Base-by-base conservation (phyloP, 2,329 filamentous ascomycete species). In the Apiospora koreana region DNA sequence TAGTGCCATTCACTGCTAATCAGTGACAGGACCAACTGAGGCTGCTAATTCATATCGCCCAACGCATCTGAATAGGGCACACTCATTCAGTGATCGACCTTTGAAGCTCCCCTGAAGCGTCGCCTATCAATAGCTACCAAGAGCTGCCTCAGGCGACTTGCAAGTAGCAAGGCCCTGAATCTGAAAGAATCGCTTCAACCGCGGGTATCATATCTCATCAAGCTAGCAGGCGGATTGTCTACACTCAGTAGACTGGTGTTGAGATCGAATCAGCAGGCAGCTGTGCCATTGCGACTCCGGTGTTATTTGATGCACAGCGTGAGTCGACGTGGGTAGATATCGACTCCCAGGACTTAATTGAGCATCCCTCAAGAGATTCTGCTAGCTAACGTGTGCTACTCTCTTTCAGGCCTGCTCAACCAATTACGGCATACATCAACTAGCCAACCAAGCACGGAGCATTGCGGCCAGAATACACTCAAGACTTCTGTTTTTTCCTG, bases 401-500 rank as follows among this genome's bases (percentile, higher is more conserved):
- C 54, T 38, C 31, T n/a, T 62, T 21, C 9, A 62, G 18, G 31
- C 21, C 18, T 38, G 31, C 21, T 31, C 18, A n/a, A 9, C 18
- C 18, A 14, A 38, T 62, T 38, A 18, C 28, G 21, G 2, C 18
- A 9, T 62, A 38, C 54, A 1, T 2, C 54, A 10, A 35, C 8
- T 16, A n/a, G 38, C 54, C 54, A 10, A 21, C 2, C 31, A 38
- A 62, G 31, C 31, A 1, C 54, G 1, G 6, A n/a, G 31, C 21
- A 23, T 62, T 18, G 28, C 31, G 3, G 14, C 18, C n/a, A 7
- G 9, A 62, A 28, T 9, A 21, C 16, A 9, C 28, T 62, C 54
- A 54, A 54, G 43, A 45, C 45, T 68, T 68, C 9, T 45, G 66
- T 78, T 90, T 91, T 81, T 89, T 90, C 70, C 87, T 83, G 41